Evolutionary conservation across 352 stramenopile genomes (phyloP).

Genomic region (Phytopythium oedochilum): DNA sequence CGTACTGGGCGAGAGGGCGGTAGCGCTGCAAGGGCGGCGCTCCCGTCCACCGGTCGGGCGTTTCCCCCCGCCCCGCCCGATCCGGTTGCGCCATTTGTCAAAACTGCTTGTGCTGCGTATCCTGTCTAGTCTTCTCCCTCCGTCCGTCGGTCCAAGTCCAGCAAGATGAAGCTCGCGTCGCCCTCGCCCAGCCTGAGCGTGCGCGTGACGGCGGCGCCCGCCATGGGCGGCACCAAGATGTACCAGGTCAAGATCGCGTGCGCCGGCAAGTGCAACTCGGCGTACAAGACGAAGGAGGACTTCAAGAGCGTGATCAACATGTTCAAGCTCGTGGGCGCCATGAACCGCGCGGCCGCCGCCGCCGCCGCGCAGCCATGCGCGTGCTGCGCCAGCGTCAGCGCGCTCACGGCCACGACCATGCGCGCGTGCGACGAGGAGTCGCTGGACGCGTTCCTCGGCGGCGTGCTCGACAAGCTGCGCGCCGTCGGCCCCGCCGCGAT

Average conservation of each 20-base stretch:
- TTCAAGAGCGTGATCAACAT: constrained; percentile 80
- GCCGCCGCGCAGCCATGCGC: constrained; percentile 25
- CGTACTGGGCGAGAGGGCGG: not conserved
- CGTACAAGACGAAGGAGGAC: constrained; percentile 84
- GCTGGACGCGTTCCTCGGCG: constrained; percentile 52
- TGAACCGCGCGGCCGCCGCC: constrained; percentile 46
- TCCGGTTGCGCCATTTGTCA: not conserved
- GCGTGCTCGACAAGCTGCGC: constrained; percentile 56
- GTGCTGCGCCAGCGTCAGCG: constrained; percentile 47
- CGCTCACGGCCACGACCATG: constrained; percentile 23
- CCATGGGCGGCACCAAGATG: constrained; percentile 71
- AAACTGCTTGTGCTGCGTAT: constrained; percentile 1
- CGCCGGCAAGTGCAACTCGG: constrained; percentile 68
- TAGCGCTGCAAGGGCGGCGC: too few relatives aligned
- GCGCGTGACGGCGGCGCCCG: constrained; percentile 54
- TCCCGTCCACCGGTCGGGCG: not conserved
- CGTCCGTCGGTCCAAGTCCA: too few relatives aligned
- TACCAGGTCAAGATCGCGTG: constrained; percentile 77
- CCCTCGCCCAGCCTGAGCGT: constrained; percentile 35
- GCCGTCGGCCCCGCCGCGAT: constrained; percentile 32
- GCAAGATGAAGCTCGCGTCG: constrained; percentile 49
- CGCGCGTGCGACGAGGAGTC: constrained; percentile 44
- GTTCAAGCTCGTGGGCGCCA: constrained; percentile 73
- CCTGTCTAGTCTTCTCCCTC: not conserved
- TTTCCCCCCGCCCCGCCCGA: not conserved